A percentile compares a stretch with the other conserved stretches of the same genome.
Conservation (phyloP, 805 yeast genomes). For the Candida krabiensis region DNA sequence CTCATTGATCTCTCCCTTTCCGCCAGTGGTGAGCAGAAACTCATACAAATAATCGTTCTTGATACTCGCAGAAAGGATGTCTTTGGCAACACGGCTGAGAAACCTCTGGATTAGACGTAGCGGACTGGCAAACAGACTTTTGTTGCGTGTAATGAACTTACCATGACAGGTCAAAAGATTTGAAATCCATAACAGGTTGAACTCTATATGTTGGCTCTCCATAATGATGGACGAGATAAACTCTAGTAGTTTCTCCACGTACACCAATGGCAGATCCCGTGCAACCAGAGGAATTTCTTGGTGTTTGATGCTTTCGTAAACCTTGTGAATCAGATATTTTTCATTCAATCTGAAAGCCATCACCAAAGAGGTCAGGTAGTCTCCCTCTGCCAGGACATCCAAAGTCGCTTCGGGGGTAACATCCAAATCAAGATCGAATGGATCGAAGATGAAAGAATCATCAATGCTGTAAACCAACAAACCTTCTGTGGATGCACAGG, state of each 20-base stretch:
- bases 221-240: conserved; percentile 68
- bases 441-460: conserved; percentile 77
- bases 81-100: conserved; percentile 71
- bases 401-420: conserved; percentile 79
- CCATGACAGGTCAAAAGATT: conserved; percentile 74
- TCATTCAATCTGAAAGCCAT: conserved; percentile 96
- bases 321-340: conserved; percentile 62
- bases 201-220: conserved; percentile 83
- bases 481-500: conserved; percentile 96
- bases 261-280: conserved; percentile 72
- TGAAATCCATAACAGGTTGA: conserved; percentile 78
- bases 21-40: conserved; percentile 41
- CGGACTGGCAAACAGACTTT: conserved; percentile 60
- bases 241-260: conserved; percentile 62
- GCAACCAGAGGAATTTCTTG: conserved; percentile 67
- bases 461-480: conserved; percentile 79
- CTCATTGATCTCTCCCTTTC: conserved; percentile 12
- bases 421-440: conserved; percentile 91
- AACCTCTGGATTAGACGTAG: conserved; percentile 75
- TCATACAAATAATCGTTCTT: conserved; percentile 54
- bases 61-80: conserved; percentile 54
- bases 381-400: conserved; percentile 57
- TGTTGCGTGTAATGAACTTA: conserved; percentile 60
- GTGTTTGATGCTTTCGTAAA: conserved; percentile 73
- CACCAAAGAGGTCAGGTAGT: conserved; percentile 74